Evolutionary conservation across 2,329 filamentous ascomycete species (phyloP).

Genomic region (Pezicula rhizophila): DNA sequence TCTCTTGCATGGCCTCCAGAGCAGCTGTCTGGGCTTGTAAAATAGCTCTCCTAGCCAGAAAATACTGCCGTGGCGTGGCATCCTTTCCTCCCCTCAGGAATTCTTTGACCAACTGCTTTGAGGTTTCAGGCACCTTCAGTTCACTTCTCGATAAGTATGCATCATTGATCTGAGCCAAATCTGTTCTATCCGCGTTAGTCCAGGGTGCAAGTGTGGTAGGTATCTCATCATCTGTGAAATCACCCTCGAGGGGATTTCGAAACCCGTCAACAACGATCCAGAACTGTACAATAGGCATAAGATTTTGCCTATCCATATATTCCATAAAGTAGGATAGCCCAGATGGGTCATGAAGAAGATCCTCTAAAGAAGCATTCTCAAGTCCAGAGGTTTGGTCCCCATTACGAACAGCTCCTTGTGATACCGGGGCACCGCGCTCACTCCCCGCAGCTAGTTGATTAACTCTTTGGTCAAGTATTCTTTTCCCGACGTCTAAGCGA

Average conservation of each 20-base stretch:
- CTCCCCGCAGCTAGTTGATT: conserved; percentile 69
- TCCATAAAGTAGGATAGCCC: conserved; percentile 99
- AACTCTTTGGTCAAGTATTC: conserved; percentile 84
- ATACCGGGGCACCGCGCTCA: conserved; percentile 27
- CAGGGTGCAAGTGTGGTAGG: conserved; percentile 61
- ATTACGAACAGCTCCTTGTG: conserved; percentile 21
- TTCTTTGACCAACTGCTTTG: conserved; percentile 62
- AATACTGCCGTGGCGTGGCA: conserved; percentile 77
- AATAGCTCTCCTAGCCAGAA: conserved; percentile 73
- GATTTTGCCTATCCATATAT: conserved; percentile 87
- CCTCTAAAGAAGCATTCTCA: conserved; percentile 70
- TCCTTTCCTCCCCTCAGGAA: conserved; percentile 74
- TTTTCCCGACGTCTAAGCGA: conserved; percentile 85
- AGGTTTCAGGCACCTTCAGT: conserved; percentile 66
- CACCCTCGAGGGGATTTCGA: conserved; percentile 86
- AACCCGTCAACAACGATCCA: conserved; percentile 98
- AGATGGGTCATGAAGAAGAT: conserved; percentile 83
- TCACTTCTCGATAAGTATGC: conserved; percentile 80
- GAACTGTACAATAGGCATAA: conserved; percentile 91
- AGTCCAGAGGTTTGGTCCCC: conserved; percentile 48
- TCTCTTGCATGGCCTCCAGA: conserved; percentile 76
- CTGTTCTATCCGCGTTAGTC: conserved; percentile 77
- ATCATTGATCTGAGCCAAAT: conserved; percentile 87
- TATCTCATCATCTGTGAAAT: conserved; percentile 60
- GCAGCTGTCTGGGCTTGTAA: conserved; percentile 76